Evolutionary conservation across 2,329 filamentous ascomycete species (phyloP).

Genomic region (Aspergillus glaucus): DNA sequence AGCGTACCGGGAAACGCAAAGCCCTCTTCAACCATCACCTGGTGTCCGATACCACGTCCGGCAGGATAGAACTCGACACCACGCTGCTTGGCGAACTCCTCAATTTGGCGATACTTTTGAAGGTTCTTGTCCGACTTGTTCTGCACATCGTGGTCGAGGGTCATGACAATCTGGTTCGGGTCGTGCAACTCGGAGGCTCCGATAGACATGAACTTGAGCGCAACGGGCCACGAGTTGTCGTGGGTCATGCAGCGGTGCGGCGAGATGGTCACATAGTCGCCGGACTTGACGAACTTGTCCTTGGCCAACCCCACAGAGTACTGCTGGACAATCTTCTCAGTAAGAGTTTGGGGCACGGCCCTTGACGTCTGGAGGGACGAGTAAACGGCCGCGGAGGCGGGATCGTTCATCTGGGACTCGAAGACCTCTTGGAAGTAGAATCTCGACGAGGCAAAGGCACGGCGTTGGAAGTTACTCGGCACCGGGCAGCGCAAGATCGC

Average conservation of each 20-base stretch:
- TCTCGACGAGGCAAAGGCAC: conserved; percentile 24
- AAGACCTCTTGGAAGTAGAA: conserved; percentile 49
- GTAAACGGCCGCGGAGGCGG: conserved; percentile 63
- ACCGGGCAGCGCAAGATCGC: conserved; percentile 17
- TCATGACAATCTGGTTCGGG: conserved; percentile 69
- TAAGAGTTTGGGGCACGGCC: conserved; percentile 65
- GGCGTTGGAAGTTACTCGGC: conserved; percentile 19
- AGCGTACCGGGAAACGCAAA: conserved; percentile 82
- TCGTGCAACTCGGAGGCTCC: conserved; percentile 69
- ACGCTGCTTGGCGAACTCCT: conserved; percentile 72
- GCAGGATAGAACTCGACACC: conserved; percentile 72
- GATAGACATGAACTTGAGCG: conserved; percentile 74
- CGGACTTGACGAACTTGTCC: conserved; percentile 68
- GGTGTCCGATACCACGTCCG: conserved; percentile 78
- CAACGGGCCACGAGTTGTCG: conserved; percentile 73
- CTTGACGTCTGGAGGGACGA: conserved; percentile 60
- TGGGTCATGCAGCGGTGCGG: conserved; percentile 78
- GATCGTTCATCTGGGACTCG: conserved; percentile 57
- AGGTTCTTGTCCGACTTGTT: conserved; percentile 73
- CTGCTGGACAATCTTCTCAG: conserved; percentile 85
- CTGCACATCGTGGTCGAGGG: conserved; percentile 82
- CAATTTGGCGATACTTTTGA: conserved; percentile 74
- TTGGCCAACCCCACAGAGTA: conserved; percentile 69
- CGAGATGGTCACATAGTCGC: conserved; percentile 75
- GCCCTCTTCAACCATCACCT: conserved; percentile 68